Evolutionary conservation across 176 grass and related monocot species (phyloP).

Genomic region (Cenchrus fungigraminus): DNA sequence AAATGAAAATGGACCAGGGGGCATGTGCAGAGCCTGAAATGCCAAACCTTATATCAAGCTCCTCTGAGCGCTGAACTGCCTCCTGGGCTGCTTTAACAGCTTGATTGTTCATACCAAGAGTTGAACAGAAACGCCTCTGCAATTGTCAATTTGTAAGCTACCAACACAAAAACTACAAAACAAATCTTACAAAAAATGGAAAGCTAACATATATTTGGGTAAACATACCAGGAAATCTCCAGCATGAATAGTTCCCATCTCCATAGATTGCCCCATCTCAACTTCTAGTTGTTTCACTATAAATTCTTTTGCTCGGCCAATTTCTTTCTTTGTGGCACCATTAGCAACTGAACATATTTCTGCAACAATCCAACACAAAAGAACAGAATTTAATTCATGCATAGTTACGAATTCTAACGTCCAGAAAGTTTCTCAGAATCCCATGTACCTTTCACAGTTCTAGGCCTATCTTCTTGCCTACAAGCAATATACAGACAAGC

Average conservation of each 20-base stretch:
- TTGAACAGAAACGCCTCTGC: constrained; percentile 89
- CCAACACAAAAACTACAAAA: neutral
- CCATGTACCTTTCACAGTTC: constrained; percentile 77
- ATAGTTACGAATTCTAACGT: neutral
- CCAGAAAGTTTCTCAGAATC: neutral
- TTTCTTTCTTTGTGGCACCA: constrained; percentile 95
- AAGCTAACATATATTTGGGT: constrained; percentile 4
- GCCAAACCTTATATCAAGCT: constrained; percentile 84
- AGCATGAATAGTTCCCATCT: constrained; percentile 92
- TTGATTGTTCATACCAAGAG: constrained; percentile 87
- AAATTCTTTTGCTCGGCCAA: constrained; percentile 89
- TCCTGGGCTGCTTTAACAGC: constrained; percentile 94
- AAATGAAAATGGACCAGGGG: neutral
- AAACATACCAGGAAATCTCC: constrained; percentile 82
- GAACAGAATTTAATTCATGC: neutral
- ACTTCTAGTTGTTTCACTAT: constrained; percentile 94
- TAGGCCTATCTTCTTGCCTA: constrained; percentile 81
- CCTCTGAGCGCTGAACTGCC: constrained; percentile 74
- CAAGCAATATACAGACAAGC: constrained; percentile 93
- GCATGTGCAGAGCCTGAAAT: constrained; percentile 3
- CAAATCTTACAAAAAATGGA: neutral
- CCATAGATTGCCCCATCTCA: constrained; percentile 96
- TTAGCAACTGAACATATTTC: constrained; percentile 94
- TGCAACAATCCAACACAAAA: constrained; percentile 27
- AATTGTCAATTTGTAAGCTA: constrained; percentile 37